Conservation (phyloP, 805 yeast species). For the Teunomyces funiuensis region DNA sequence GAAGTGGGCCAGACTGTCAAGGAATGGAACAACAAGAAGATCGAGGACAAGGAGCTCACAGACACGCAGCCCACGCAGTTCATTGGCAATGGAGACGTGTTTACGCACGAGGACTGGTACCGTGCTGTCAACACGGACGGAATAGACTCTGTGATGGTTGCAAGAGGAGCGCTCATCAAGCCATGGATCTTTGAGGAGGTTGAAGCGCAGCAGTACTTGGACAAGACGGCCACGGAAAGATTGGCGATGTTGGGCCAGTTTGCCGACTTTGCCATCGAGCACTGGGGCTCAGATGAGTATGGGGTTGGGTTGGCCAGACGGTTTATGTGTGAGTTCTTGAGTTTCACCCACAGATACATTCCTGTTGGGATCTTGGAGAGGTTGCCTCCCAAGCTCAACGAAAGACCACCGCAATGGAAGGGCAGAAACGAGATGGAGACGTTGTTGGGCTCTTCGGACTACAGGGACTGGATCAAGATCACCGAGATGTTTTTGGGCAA, state of each 20-base stretch:
- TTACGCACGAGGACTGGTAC: slow-evolving; percentile 86
- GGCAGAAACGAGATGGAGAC: slow-evolving; percentile 95
- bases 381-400: slow-evolving; percentile 84
- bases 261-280: slow-evolving; percentile 81
- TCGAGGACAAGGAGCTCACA: slow-evolving; percentile 52
- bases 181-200: slow-evolving; percentile 99
- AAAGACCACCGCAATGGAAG: slow-evolving; percentile 90
- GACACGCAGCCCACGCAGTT: slow-evolving; percentile 71
- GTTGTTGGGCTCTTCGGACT: slow-evolving; percentile 78
- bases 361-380: slow-evolving; percentile 92
- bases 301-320: slow-evolving; percentile 88
- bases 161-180: slow-evolving; percentile 95
- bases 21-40: slow-evolving; percentile 49
- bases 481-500: slow-evolving; percentile 95
- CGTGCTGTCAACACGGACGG: slow-evolving; percentile 61
- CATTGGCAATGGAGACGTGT: slow-evolving; percentile 94
- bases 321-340: slow-evolving; percentile 88
- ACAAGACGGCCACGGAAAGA: slow-evolving; percentile 88
- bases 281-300: slow-evolving; percentile 97
- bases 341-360: slow-evolving; percentile 90
- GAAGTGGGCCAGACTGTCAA: slow-evolving; percentile 70
- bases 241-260: slow-evolving; percentile 69
- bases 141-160: slow-evolving; percentile 94
- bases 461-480: slow-evolving; percentile 92
- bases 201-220: slow-evolving; percentile 83